These are phyloP conservation scores for Suhomyces bokatorum DNA, from an alignment of 1,139 yeast genomes.

Conservation along the genomic window DNA sequence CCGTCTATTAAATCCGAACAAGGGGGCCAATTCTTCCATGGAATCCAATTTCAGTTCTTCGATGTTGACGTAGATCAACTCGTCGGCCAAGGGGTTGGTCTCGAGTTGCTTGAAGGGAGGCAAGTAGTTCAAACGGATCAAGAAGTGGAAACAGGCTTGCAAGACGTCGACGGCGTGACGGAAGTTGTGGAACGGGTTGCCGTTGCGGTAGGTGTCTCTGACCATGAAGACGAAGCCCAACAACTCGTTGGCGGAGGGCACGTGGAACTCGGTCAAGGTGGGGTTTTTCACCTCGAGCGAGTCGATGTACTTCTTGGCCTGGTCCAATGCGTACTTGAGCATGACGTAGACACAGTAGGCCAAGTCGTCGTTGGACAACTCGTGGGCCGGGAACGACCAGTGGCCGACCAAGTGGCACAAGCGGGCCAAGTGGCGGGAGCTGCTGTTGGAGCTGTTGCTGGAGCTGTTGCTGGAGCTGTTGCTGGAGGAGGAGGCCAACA, in stretches of 20 bases:
- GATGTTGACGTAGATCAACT: constrained; percentile 16
- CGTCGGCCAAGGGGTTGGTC: constrained; percentile 31
- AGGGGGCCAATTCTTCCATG: constrained; percentile 11
- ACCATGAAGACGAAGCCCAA: constrained; percentile 61
- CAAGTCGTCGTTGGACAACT: constrained; percentile 65
- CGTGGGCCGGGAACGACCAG: constrained; percentile 70
- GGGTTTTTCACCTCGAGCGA: neutral
- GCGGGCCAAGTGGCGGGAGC: constrained; percentile 25
- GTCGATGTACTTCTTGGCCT: constrained; percentile 25
- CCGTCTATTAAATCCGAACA: constrained; percentile 8
- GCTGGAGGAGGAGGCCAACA: constrained; percentile 18
- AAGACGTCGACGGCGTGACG: constrained; percentile 94
- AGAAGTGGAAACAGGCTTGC: constrained; percentile 79
- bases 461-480: too few species aligned
- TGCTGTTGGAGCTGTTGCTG: too few species aligned
- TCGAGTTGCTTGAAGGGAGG: constrained; percentile 43
- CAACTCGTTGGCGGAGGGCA: constrained; percentile 45
- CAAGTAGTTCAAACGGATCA: constrained; percentile 49
- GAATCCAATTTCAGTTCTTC: constrained; percentile 9
- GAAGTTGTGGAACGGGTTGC: constrained; percentile 91
- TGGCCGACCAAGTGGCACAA: constrained; percentile 40
- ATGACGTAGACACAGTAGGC: constrained; percentile 61
- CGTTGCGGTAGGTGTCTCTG: constrained; percentile 76
- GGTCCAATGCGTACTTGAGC: constrained; percentile 47
- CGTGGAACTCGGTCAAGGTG: constrained; percentile 16